Evolutionary conservation across 441 rosid genomes (phyloP).

Genomic region (Arabidopsis lyrata): DNA sequence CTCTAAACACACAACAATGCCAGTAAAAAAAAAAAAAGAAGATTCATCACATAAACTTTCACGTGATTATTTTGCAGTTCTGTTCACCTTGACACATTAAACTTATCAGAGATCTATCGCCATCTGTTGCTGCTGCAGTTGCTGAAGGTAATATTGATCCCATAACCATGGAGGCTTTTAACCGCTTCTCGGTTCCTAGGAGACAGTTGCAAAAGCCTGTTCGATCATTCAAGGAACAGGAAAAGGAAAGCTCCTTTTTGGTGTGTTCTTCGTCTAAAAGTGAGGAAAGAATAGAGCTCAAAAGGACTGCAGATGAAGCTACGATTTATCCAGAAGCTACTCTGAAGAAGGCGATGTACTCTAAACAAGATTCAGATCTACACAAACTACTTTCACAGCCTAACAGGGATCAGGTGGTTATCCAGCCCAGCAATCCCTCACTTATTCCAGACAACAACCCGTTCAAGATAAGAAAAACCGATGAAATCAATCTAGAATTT

Average conservation of each 20-base stretch:
- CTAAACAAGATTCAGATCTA: slow-evolving; percentile 57
- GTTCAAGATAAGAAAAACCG: slow-evolving; percentile 57
- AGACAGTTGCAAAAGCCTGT: slow-evolving; percentile 38
- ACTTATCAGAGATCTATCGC: slow-evolving; percentile 66
- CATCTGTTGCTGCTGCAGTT: slow-evolving; percentile 74
- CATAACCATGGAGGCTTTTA: slow-evolving; percentile 68
- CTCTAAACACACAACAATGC: neutral
- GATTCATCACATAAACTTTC: neutral
- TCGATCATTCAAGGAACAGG: slow-evolving; percentile 42
- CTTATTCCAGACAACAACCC: slow-evolving; percentile 70
- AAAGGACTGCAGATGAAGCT: slow-evolving; percentile 30
- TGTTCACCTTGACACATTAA: slow-evolving; percentile 50
- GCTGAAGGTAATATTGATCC: slow-evolving; percentile 83
- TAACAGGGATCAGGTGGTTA: slow-evolving; percentile 21
- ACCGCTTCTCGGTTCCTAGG: slow-evolving; percentile 43
- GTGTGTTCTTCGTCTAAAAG: slow-evolving; percentile 42
- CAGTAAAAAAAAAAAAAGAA: neutral
- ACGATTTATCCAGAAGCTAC: slow-evolving; percentile 41
- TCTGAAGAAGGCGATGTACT: slow-evolving; percentile 40
- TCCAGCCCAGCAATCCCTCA: slow-evolving; percentile 29
- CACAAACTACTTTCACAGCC: slow-evolving; percentile 54
- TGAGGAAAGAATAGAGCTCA: slow-evolving; percentile 38
- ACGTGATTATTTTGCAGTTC: slow-evolving; percentile 13
- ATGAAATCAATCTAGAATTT: slow-evolving; percentile 36
- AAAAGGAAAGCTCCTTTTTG: slow-evolving; percentile 48